These are phyloP conservation scores for Helicostylum pulchrum DNA, from an alignment of 192 early-diverging fungal genomes.

Conservation along the genomic window DNA sequence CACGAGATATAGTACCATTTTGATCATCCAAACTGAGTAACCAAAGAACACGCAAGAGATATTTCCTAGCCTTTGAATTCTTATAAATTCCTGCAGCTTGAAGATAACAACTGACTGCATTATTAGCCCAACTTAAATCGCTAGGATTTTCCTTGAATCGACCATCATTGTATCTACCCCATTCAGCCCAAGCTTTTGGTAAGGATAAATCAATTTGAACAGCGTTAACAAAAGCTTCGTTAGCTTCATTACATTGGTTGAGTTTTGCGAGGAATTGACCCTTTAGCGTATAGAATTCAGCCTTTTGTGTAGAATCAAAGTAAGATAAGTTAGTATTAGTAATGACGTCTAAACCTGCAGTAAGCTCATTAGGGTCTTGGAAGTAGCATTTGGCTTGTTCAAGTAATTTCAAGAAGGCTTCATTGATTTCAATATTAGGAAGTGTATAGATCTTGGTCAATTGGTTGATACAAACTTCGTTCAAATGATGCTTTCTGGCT, in stretches of 20 bases:
- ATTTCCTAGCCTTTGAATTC: constrained; percentile 83
- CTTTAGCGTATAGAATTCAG: constrained; percentile 97
- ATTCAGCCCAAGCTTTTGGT: constrained; percentile 95
- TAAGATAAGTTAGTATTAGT: constrained; percentile 99
- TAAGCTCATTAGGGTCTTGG: constrained; percentile 81
- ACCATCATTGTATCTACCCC: constrained; percentile 93
- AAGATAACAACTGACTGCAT: constrained; percentile 95
- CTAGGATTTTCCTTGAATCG: constrained; percentile 81
- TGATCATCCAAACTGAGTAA: constrained; percentile 86
- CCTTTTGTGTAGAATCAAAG: constrained; percentile 88
- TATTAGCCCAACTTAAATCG: constrained; percentile 77
- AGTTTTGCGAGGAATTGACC: constrained; percentile 93
- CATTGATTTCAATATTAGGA: constrained; percentile 99
- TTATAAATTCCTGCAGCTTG: constrained; percentile 91
- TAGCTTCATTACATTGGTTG: constrained; percentile 81
- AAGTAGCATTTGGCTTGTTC: constrained; percentile 99
- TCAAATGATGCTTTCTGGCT: constrained; percentile 90
- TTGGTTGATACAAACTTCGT: constrained; percentile 88
- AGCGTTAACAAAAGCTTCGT: constrained; percentile 84
- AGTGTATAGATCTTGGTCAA: constrained; percentile 97
- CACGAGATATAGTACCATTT: constrained; percentile 67
- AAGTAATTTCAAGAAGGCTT: constrained; percentile 93
- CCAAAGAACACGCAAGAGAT: constrained; percentile 91
- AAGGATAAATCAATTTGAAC: constrained; percentile 85
- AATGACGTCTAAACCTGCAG: constrained; percentile 94